Base-by-base conservation (phyloP, 2,329 filamentous ascomycete species). In the Cladosporium sp. region DNA sequence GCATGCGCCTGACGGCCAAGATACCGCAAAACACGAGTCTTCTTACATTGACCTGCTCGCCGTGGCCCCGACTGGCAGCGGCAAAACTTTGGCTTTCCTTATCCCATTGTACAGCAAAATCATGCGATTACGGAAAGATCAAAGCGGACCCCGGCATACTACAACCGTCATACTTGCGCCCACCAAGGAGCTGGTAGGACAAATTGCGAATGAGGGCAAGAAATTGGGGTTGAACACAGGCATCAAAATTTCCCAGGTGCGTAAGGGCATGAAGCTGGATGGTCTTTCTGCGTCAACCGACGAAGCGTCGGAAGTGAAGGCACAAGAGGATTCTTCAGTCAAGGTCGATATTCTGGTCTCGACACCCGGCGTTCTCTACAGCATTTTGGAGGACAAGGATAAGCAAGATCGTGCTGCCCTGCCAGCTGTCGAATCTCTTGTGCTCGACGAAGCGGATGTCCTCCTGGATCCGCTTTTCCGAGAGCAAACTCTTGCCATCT, bases 361-460 rank as follows among this genome's bases (percentile, higher is more conserved):
- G 0, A 95, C 91, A 1, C 91, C 91, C 3, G 79, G 92, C 37
- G 78, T 90, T 14, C 80, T 99, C 3, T 82, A 93, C 28, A 90
- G 94, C 70, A 86, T 89, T 3, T 75, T 97, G 6, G 77, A 80
- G 9, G 77, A 76, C 20, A 76, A 76, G 57, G 75, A 62, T 55
- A 79, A 69, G 74, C 34, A 60, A 14, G 58, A 59, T 14, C 17
- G 8, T 15, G 40, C 30, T 12, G 60, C 60, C 3, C 60, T 72
- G 11, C 51, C 89, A 0, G 82, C 84, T 0, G 87, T 97, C 28
- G 38, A 59, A 17, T 38, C 56, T 52, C 78, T 99, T 17, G 82
- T 97, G 37, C 80, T 99, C 2, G 94, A 99, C 69, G 94, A 99
- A 78, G 94, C 92, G 0, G 94, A 99, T 73, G 92, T 97, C 14